These are phyloP conservation scores for Monosporascus sp. DNA, from an alignment of 2,329 filamentous ascomycete genomes.

Conservation along the genomic window DNA sequence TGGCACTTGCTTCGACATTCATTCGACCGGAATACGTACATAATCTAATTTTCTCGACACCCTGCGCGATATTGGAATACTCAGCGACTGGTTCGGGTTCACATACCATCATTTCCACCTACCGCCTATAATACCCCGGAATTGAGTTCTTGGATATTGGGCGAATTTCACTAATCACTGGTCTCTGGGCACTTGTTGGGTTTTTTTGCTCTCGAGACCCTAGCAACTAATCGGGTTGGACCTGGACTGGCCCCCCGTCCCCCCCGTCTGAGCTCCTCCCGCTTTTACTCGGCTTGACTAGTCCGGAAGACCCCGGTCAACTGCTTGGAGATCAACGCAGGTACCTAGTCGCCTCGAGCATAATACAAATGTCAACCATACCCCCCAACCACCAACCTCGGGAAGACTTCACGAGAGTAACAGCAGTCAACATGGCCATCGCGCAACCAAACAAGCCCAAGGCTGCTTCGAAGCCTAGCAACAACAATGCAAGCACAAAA, in stretches of 20 bases:
- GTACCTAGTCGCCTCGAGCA: slow-evolving; percentile 31
- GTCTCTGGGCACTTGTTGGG: slow-evolving; percentile 25
- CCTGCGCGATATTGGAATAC: slow-evolving; percentile 20
- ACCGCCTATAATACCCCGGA: slow-evolving; percentile 18
- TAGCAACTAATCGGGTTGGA: slow-evolving; percentile 27
- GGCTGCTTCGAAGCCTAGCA: slow-evolving; percentile 47
- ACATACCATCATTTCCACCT: slow-evolving; percentile 20
- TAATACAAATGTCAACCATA: slow-evolving; percentile 62
- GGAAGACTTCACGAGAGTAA: slow-evolving; percentile 44
- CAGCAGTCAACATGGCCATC: slow-evolving; percentile 56
- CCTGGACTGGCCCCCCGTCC: slow-evolving; percentile 29
- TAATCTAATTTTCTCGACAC: slow-evolving; percentile 34
- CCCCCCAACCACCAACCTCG: slow-evolving; percentile 51
- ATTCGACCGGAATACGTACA: slow-evolving; percentile 33
- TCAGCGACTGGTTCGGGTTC: slow-evolving; percentile 17
- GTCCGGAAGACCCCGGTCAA: slow-evolving; percentile 15
- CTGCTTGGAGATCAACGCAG: slow-evolving; percentile 34
- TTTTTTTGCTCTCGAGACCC: slow-evolving; percentile 24
- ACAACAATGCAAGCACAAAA: slow-evolving; percentile 51
- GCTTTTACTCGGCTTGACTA: slow-evolving; percentile 35
- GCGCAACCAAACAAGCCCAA: slow-evolving; percentile 56
- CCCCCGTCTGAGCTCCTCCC: slow-evolving; percentile 28
- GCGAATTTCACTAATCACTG: slow-evolving; percentile 27
- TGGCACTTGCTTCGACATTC: slow-evolving; percentile 55
- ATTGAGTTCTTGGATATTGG: slow-evolving; percentile 23